Evolutionary conservation across 441 rosid genomes (phyloP).

Genomic region (Jatropha multifida): DNA sequence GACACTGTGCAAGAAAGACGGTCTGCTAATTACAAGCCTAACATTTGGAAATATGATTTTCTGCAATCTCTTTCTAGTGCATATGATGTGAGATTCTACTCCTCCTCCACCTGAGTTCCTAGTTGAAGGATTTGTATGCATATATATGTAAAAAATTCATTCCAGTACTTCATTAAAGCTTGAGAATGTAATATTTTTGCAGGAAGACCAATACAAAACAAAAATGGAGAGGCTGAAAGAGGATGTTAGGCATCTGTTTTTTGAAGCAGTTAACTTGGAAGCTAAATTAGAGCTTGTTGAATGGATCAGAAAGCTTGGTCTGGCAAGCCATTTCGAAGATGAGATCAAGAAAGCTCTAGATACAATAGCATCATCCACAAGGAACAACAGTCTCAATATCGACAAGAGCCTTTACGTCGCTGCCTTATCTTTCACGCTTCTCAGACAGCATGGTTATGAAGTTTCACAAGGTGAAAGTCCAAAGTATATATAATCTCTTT

Average conservation of each 20-base stretch:
- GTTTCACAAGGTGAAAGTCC: constrained; percentile 42
- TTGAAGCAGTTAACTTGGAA: constrained; percentile 23
- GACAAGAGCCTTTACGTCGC: constrained; percentile 26
- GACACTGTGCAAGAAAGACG: constrained; percentile 25
- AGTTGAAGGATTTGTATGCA: neutral
- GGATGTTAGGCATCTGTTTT: constrained; percentile 27
- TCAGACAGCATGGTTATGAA: constrained; percentile 40
- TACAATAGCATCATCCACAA: constrained; percentile 12
- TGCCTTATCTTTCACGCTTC: constrained; percentile 43
- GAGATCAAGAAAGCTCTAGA: constrained; percentile 35
- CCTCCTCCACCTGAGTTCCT: neutral
- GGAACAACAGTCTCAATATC: neutral
- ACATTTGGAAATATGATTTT: constrained; percentile 50
- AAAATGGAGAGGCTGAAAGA: constrained; percentile 17
- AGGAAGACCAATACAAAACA: constrained; percentile 26
- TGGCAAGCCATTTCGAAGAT: constrained; percentile 31
- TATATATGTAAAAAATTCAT: no score
- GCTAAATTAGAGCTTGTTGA: constrained; percentile 42
- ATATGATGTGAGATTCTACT: constrained; percentile 30
- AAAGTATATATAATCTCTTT: no score
- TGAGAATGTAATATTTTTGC: constrained; percentile 10
- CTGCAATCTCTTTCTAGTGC: constrained; percentile 35
- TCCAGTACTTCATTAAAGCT: neutral
- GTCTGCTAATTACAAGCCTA: constrained; percentile 44
- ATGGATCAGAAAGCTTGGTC: constrained; percentile 36